Conservation (phyloP, 306 rosid species). For the Begonia masoniana region DNA sequence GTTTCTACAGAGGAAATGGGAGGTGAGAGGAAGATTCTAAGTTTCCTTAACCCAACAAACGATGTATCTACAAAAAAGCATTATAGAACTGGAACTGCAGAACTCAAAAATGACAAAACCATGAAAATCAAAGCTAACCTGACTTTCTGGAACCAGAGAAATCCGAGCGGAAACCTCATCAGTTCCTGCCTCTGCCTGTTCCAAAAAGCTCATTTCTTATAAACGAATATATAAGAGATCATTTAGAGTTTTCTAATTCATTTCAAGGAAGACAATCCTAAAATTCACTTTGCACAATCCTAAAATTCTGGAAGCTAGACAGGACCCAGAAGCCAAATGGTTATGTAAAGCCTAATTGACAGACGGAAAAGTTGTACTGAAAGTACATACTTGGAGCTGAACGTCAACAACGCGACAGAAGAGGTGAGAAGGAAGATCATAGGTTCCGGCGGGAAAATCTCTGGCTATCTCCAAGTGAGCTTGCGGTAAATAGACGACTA, state of each 20-base stretch:
- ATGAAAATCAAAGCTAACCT: constrained; percentile 36
- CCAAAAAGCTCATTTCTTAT: not conserved
- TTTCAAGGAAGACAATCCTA: too few relatives aligned
- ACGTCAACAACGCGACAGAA: constrained; percentile 92
- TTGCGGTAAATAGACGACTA: constrained; percentile 82
- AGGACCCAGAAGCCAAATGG: constrained; percentile 7
- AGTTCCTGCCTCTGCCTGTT: constrained; percentile 90
- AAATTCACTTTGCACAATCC: not conserved
- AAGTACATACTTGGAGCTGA: constrained; percentile 66
- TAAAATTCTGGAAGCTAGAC: constrained; percentile 9
- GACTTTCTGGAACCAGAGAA: constrained; percentile 71
- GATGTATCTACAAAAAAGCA: too few relatives aligned
- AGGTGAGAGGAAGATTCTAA: too few relatives aligned
- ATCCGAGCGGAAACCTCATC: constrained; percentile 94
- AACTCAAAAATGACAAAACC: too few relatives aligned
- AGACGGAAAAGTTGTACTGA: not conserved
- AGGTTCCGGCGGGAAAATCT: constrained; percentile 54
- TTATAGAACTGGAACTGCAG: too few relatives aligned
- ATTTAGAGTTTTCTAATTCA: too few relatives aligned
- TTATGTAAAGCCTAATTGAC: constrained; percentile 1
- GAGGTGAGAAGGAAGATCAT: constrained; percentile 71
- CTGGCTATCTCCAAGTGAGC: constrained; percentile 73
- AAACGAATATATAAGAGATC: not conserved
- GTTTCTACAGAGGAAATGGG: too few relatives aligned
- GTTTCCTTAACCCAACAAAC: too few relatives aligned